These are phyloP conservation scores for Nelumbo lutea DNA, from an alignment of 164 flowering plant species.

Conservation along the genomic window DNA sequence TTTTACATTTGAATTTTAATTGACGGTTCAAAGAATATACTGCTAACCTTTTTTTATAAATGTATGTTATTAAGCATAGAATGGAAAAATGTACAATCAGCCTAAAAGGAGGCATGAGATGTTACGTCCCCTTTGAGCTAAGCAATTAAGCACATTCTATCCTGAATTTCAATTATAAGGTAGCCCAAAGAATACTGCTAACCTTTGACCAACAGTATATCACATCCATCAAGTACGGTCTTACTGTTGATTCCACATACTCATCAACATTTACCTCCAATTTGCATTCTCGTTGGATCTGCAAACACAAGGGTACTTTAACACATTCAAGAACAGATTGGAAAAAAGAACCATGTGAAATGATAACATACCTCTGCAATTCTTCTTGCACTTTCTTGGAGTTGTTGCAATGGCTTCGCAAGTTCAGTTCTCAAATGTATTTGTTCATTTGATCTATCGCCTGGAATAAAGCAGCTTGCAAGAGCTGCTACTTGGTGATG, in stretches of 20 bases:
- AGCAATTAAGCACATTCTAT: no score
- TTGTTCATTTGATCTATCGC: conserved; percentile 85
- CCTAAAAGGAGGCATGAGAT: no score
- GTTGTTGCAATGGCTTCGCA: conserved; percentile 87
- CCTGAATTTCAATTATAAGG: no score
- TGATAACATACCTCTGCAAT: conserved; percentile 72
- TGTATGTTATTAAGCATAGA: no score
- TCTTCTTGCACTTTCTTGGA: conserved; percentile 93
- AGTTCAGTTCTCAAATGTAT: conserved; percentile 86
- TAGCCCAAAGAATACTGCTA: conserved; percentile 4
- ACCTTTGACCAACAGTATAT: conserved; percentile 98
- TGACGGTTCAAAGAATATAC: no score
- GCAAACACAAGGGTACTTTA: conserved; percentile 13
- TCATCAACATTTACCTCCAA: conserved; percentile 90
- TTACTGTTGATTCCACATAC: conserved; percentile 85
- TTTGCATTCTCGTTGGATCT: conserved; percentile 98
- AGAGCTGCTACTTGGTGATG: conserved; percentile 96
- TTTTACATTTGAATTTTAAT: no score
- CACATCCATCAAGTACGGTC: conserved; percentile 97
- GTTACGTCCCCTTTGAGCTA: no score
- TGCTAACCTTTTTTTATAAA: no score
- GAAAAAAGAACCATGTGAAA: conserved; percentile 1
- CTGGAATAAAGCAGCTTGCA: conserved; percentile 98
- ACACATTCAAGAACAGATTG: not conserved
- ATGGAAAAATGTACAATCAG: no score